A percentile compares a stretch with the other conserved stretches of the same genome.
Evolutionary conservation across 306 rosid genomes (phyloP).

Genomic region (Amphicarpaea edgeworthii): DNA sequence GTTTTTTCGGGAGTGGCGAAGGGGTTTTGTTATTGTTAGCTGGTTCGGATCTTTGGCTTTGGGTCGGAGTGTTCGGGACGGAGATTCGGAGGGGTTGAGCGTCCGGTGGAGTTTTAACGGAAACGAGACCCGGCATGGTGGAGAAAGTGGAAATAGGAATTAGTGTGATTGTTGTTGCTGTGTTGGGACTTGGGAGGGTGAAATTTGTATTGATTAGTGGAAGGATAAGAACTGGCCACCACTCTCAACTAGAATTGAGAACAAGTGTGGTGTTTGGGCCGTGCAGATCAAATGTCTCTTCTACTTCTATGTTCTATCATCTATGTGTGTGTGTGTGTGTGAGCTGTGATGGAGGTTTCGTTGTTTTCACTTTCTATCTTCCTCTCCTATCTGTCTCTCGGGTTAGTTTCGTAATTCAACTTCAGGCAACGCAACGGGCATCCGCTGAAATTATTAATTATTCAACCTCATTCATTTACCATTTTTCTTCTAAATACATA

Average conservation of each 20-base stretch:
- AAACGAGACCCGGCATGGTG: slow-evolving; percentile 85
- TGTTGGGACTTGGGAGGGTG: neutral
- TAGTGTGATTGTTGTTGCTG: no score
- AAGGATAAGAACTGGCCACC: slow-evolving; percentile 59
- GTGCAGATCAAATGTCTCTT: slow-evolving; percentile 58
- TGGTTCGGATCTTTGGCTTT: slow-evolving; percentile 65
- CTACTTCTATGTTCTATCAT: slow-evolving; percentile 38
- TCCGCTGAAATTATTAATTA: no score
- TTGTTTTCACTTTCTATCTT: slow-evolving; percentile 26
- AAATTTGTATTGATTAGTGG: neutral
- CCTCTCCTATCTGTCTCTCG: neutral
- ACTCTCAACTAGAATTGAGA: slow-evolving; percentile 40
- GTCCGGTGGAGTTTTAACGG: slow-evolving; percentile 81
- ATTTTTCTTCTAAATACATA: no score
- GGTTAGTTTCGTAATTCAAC: slow-evolving; percentile 46
- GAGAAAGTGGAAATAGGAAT: no score
- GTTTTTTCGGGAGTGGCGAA: slow-evolving; percentile 69
- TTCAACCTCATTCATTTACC: no score
- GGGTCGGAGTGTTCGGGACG: slow-evolving; percentile 61
- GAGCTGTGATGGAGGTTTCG: slow-evolving; percentile 50
- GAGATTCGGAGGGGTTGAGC: slow-evolving; percentile 69
- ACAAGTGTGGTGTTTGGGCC: neutral
- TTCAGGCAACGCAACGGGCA: no score
- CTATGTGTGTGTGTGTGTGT: slow-evolving; percentile 39
- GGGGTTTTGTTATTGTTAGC: slow-evolving; percentile 57